These are phyloP conservation scores for Diutina rugosa DNA, from an alignment of 1,139 yeast species.

Conservation along the genomic window DNA sequence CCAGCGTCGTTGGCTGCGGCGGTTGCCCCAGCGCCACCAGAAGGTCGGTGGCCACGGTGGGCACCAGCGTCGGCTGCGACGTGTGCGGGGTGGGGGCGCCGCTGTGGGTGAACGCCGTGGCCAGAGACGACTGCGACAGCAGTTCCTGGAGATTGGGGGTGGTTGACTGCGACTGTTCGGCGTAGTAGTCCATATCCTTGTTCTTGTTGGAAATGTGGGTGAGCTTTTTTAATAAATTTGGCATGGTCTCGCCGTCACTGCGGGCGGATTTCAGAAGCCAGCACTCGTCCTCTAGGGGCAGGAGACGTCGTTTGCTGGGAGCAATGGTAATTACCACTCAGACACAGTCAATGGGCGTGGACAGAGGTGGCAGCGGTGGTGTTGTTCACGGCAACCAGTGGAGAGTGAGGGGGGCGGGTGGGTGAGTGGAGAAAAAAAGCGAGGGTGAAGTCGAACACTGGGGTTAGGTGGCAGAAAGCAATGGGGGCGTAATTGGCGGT, in stretches of 20 bases:
- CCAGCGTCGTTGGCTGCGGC: neutral
- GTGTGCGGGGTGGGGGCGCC: neutral
- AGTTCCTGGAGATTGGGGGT: neutral
- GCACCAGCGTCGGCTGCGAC: neutral
- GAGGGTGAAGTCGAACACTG: neutral
- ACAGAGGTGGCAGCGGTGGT: neutral
- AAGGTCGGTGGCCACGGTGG: neutral
- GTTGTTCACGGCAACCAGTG: neutral
- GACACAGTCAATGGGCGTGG: neutral
- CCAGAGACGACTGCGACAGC: neutral
- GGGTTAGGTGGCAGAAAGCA: neutral
- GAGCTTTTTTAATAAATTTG: slow-evolving; percentile 1
- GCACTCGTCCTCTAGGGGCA: neutral
- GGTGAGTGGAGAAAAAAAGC: neutral
- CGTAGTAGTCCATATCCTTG: slow-evolving; percentile 1
- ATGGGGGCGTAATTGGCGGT: neutral
- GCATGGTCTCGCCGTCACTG: neutral
- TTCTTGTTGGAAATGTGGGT: neutral
- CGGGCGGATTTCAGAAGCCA: neutral
- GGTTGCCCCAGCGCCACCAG: neutral
- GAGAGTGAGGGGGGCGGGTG: neutral
- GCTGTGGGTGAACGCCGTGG: neutral
- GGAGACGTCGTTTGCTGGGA: neutral
- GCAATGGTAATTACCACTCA: neutral
- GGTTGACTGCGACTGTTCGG: neutral